Base-by-base conservation (phyloP, 306 rosid genomes). In the Dicorynia guianensis region DNA sequence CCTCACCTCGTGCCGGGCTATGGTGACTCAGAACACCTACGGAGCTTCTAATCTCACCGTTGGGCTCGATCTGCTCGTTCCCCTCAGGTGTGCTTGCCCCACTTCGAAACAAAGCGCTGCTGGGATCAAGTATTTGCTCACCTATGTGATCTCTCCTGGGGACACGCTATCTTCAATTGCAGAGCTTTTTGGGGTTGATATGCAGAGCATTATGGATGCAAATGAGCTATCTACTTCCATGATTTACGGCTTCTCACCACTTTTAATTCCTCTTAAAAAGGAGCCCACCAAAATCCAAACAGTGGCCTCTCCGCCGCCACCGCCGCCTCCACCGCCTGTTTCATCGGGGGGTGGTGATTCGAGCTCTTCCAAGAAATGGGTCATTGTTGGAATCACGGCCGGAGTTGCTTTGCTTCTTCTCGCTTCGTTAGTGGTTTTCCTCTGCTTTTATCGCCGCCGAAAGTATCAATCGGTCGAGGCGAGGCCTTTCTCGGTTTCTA, bases 21-120 rank as follows among this genome's bases (percentile, higher is more conserved):
- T 89, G 39, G 60, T 50, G 13, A 68, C 52, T 8, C 94, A 89
- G 35, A 91, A 91, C 49, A n/a, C 46, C 4, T 74, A 48, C 59
- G 25, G 4, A 4, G 11, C 0, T 4, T 49, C 12, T 0, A 57
- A 81, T 35, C 86, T 91, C 15, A 3, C n/a, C 4, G 34, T 0
- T 4, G 86, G 82, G 3, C 9, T 38, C 6, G 9, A 15, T 0
- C 1, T 91, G 7, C 17, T 43, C 2, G 89, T 89, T 15, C 97
- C 94, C 0, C 89, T 91, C 4, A 18, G 90, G n/a, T 91, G 97
- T 8, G 97, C 89, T 1, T 89, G 97, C 67, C 94, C 91, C 0
- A 89, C 94, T 0, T 7, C n/a, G 35, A 75, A 57, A 15, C 97
- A 91, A 78, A 52, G 11, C 0, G 79, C 75, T 14, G 59, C 62